A percentile compares a stretch with the other conserved stretches of the same genome.
Conservation (phyloP, 371 early-diverging fungal species). For the Parasitella parasitica region DNA sequence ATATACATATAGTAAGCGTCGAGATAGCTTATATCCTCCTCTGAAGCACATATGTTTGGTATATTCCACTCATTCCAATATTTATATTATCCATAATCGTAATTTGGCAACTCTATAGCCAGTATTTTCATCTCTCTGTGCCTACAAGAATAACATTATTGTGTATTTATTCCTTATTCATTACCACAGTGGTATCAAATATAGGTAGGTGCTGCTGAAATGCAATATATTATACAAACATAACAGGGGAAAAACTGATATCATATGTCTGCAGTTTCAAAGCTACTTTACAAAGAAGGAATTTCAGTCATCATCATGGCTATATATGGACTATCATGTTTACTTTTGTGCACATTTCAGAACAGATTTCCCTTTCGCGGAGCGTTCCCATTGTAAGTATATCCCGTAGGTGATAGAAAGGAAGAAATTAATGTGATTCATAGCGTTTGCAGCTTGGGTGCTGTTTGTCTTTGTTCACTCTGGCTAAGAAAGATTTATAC, state of each 20-base stretch:
- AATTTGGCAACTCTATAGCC: conserved; percentile 21
- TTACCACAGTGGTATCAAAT: conserved; percentile 12
- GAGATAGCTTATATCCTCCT: background rate
- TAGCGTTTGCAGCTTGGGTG: conserved; percentile 25
- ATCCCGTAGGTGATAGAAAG: background rate
- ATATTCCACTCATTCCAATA: conserved; percentile 14
- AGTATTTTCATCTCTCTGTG: conserved; percentile 11
- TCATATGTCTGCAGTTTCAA: conserved; percentile 16
- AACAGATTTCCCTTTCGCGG: conserved; percentile 20
- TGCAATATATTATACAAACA: background rate
- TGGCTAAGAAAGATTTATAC: conserved; percentile 18
- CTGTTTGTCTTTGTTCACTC: conserved; percentile 15
- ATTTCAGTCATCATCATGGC: conserved; percentile 19
- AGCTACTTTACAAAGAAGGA: conserved; percentile 18
- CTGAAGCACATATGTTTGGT: conserved; percentile 19
- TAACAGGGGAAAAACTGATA: background rate
- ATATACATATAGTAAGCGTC: background rate
- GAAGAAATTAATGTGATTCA: background rate
- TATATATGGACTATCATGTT: conserved; percentile 12
- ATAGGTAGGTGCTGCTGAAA: conserved; percentile 1
- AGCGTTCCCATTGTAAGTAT: conserved; percentile 30
- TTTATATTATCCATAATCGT: conserved; percentile 1
- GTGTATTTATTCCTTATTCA: background rate
- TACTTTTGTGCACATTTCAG: conserved; percentile 18
- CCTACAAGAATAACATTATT: conserved; percentile 2